These are phyloP conservation scores for Angomonas deanei DNA, from an alignment of 208 protist species.

Conservation along the genomic window DNA sequence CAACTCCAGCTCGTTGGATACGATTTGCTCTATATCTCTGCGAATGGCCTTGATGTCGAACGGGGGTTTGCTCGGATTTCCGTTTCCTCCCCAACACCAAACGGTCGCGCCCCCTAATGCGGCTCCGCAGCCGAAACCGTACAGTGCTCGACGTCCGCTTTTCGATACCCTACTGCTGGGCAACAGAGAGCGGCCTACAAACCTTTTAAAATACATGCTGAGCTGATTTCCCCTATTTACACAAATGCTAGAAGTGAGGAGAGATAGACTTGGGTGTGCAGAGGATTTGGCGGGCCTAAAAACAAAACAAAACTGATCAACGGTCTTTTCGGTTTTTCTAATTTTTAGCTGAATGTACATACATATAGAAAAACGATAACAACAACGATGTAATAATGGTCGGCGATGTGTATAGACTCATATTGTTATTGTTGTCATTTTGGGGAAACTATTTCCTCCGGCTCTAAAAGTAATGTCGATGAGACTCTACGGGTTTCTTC, in stretches of 20 bases:
- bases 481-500: neutral
- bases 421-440: neutral
- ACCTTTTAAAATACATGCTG: too few species aligned
- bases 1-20: conserved; percentile 36
- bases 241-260: too few species aligned
- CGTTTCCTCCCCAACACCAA: conserved; percentile 35
- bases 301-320: neutral
- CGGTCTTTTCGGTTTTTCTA: neutral
- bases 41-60: conserved; percentile 46
- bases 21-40: conserved; percentile 48
- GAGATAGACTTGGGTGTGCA: too few species aligned
- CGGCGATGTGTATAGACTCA: neutral
- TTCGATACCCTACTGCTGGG: too few species aligned
- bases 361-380: neutral
- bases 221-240: too few species aligned
- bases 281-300: too few species aligned
- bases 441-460: neutral
- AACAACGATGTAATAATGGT: neutral
- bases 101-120: conserved; percentile 29
- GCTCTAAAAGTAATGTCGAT: neutral
- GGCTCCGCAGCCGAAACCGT: conserved; percentile 23
- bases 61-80: conserved; percentile 31
- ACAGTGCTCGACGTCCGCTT: too few species aligned
- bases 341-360: neutral
- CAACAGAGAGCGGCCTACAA: too few species aligned